phyloP scores from a whole-genome alignment of 1,284 basidiomycete species.

The Bjerkandera adusta region DNA sequence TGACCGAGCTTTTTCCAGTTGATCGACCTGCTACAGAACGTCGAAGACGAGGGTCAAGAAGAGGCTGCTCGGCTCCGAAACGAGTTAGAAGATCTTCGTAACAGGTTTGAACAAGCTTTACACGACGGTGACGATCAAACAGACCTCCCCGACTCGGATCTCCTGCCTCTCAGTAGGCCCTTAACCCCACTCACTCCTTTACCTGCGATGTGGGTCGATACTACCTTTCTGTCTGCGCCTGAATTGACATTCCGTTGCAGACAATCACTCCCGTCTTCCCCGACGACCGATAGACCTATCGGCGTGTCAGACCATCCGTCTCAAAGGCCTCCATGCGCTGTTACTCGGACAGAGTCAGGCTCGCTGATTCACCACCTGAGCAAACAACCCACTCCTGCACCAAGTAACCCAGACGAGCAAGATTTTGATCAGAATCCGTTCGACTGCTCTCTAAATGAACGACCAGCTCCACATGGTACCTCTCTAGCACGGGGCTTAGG shows the following conservation, averaged over 20 bases:
- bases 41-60: slow-evolving; percentile 20
- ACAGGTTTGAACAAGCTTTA: slow-evolving; percentile 29
- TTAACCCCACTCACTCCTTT: not conserved
- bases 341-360: slow-evolving; percentile 44
- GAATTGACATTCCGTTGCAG: not conserved
- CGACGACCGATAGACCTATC: too few relatives aligned
- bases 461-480: not conserved
- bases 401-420: slow-evolving; percentile 32
- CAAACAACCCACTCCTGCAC: slow-evolving; percentile 49
- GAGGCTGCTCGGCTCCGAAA: slow-evolving; percentile 29
- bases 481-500: slow-evolving; percentile 2
- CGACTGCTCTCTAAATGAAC: not conserved
- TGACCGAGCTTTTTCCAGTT: slow-evolving; percentile 19
- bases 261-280: slow-evolving; percentile 9
- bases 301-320: too few relatives aligned
- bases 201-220: not conserved
- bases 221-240: not conserved
- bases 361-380: slow-evolving; percentile 44
- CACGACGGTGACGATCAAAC: slow-evolving; percentile 21
- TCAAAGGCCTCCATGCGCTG: slow-evolving; percentile 13
- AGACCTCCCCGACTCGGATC: not conserved
- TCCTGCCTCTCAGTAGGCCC: not conserved
- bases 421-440: slow-evolving; percentile 13
- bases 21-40: slow-evolving; percentile 20
- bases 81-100: slow-evolving; percentile 27